Evolutionary conservation across 129 eudicot species (phyloP).

Genomic region (Flaveria linearis): DNA sequence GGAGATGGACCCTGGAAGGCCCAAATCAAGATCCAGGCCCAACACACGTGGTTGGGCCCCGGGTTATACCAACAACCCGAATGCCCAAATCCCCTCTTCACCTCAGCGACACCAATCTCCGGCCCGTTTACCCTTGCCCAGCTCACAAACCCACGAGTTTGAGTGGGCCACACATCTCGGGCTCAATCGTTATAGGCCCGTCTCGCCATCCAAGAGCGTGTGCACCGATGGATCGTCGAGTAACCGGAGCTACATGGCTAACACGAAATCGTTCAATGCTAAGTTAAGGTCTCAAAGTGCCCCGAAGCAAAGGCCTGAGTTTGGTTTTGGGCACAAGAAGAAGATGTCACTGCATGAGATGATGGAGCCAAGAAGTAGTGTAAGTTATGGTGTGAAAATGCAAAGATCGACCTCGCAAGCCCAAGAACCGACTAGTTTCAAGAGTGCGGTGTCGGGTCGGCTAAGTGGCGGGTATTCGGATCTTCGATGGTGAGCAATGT

Average conservation of each 20-base stretch:
- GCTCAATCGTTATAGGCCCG: constrained; percentile 52
- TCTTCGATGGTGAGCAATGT: constrained; percentile 29
- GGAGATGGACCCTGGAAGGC: constrained; percentile 73
- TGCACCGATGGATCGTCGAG: constrained; percentile 47
- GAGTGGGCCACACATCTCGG: constrained; percentile 60
- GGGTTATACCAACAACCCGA: constrained; percentile 33
- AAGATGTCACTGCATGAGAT: constrained; percentile 59
- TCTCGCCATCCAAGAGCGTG: constrained; percentile 69
- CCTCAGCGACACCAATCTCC: constrained; percentile 48
- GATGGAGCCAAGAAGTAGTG: constrained; percentile 82
- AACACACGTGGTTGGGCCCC: constrained; percentile 48
- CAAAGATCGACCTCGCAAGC: constrained; percentile 74
- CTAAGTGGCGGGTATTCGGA: constrained; percentile 51
- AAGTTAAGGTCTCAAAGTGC: constrained; percentile 88
- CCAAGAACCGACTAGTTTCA: constrained; percentile 64
- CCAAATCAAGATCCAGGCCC: constrained; percentile 69
- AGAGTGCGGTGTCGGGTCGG: constrained; percentile 61
- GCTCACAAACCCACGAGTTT: constrained; percentile 50
- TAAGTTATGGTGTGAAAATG: constrained; percentile 72
- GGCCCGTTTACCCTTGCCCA: constrained; percentile 47
- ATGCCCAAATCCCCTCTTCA: constrained; percentile 44
- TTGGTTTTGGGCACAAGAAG: constrained; percentile 49
- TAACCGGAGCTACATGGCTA: constrained; percentile 75
- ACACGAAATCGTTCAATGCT: constrained; percentile 69
- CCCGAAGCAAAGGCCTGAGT: constrained; percentile 74